Evolutionary conservation across 768 basidiomycete genomes (phyloP), one percentile per base, ranked within the genome.

Genomic region (Mycena crocata): DNA sequence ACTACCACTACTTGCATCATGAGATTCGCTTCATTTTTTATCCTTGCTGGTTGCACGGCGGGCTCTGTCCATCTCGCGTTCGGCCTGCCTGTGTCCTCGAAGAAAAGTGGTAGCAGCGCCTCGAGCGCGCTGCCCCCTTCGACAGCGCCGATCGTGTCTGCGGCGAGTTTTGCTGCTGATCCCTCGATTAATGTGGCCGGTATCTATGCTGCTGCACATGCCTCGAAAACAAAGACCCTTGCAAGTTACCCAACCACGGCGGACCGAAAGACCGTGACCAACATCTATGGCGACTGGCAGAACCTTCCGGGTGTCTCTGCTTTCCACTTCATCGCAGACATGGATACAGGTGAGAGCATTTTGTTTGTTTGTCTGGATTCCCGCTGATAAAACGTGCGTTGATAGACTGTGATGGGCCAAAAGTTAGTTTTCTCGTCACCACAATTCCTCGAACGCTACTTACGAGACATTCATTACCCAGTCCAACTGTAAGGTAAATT

Each of bases 381-480:
- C n/a, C n/a, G n/a, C n/a, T n/a, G n/a, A n/a, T n/a, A n/a, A n/a
- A n/a, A n/a, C n/a, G n/a, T n/a, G n/a, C n/a, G n/a, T n/a, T n/a
- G n/a, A n/a, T n/a, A n/a, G 74, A 75, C 48, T 75, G 74, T 48
- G 74, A 75, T 64, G 74, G 74, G 9, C 59, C 62, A 3, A 66
- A 71, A 55, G 74, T 73, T 12, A 54, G 69, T 59, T 15, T 13
- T n/a, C 19, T 24, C 28, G 15, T 37, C 28, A 39, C 28, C 39
- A 24, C 19, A 51, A 14, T 14, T 10, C n/a, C 10, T 50, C 48
- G 34, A 35, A 37, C 5, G 26, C 32, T 44, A 30, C 45, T 39
- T 26, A 15, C 13, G 21, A 13, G 3, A n/a, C n/a, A 9, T 37
- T 56, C n/a, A n/a, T 45, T 9, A 45, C 28, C 26, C 40, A 71